phyloP scores from a whole-genome alignment of 2,329 filamentous ascomycete species.

The Trichoderma simmonsii region DNA sequence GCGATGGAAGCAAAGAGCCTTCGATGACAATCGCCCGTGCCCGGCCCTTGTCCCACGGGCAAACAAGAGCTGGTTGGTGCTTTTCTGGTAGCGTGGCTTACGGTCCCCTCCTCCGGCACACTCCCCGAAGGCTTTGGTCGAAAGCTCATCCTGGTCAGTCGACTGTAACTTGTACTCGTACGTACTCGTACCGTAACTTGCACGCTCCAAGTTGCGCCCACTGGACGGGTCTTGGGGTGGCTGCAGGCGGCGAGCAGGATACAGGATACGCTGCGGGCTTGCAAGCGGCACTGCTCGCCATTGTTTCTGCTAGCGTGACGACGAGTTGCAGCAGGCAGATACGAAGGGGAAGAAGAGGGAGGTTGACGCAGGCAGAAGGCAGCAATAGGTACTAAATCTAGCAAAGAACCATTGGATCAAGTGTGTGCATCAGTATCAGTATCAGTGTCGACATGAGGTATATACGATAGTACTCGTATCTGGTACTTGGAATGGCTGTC shows the following conservation, averaged over 20 bases:
- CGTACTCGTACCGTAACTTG: background rate
- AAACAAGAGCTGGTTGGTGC: constrained; percentile 20
- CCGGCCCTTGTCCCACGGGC: constrained; percentile 7
- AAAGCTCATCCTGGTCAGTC: constrained; percentile 1
- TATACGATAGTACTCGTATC: background rate
- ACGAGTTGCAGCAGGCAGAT: background rate
- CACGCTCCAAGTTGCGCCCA: background rate
- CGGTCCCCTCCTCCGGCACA: constrained; percentile 5
- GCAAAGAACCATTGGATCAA: no score
- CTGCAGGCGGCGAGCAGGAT: constrained; percentile 2
- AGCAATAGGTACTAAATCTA: background rate
- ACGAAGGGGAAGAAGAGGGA: background rate
- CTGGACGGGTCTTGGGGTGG: background rate
- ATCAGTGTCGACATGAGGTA: background rate
- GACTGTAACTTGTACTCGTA: background rate
- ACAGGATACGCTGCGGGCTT: background rate
- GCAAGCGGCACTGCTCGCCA: background rate
- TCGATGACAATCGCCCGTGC: background rate
- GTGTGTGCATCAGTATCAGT: no score
- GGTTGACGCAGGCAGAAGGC: background rate
- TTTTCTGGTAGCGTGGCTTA: constrained; percentile 14
- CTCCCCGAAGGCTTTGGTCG: constrained; percentile 9
- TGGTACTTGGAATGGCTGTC: background rate
- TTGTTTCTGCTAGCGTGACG: constrained; percentile 5
- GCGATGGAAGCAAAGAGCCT: background rate